Conservation (phyloP, 2,329 filamentous ascomycete genomes). For the Tolypocladium paradoxum region DNA sequence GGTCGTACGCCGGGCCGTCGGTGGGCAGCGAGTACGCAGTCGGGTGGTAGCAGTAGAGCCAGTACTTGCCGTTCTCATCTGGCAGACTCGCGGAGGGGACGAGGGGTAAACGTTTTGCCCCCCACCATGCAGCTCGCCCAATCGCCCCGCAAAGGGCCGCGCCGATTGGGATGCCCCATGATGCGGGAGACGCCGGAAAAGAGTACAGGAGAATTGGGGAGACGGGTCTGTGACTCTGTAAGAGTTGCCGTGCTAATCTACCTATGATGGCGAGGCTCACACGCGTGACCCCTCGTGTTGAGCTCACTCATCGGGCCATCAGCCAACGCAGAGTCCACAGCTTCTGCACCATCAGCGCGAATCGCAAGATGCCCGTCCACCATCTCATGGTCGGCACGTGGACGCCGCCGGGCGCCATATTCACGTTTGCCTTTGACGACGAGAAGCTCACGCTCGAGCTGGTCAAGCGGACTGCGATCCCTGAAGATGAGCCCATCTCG, state of each 20-base stretch:
- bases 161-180: too few species aligned
- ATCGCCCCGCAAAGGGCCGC: too few species aligned
- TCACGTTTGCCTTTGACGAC: constrained; percentile 81
- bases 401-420: constrained; percentile 82
- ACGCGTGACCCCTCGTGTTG: too few species aligned
- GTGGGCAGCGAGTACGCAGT: constrained; percentile 62
- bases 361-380: constrained; percentile 57
- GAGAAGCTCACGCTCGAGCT: constrained; percentile 63
- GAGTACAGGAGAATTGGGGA: neutral
- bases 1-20: constrained; percentile 38
- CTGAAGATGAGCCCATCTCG: constrained; percentile 76
- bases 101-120: constrained; percentile 15
- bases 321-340: constrained; percentile 5
- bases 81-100: constrained; percentile 14
- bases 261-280: too few species aligned
- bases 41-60: constrained; percentile 65
- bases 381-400: constrained; percentile 89
- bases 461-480: constrained; percentile 72
- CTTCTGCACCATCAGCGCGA: too few species aligned
- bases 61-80: constrained; percentile 58
- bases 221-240: neutral
- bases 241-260: neutral
- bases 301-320: too few species aligned
- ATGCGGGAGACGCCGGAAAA: neutral
- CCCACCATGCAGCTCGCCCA: neutral